Base-by-base conservation (phyloP, 179 eudicot genomes). In the Carnegiea gigantea region DNA sequence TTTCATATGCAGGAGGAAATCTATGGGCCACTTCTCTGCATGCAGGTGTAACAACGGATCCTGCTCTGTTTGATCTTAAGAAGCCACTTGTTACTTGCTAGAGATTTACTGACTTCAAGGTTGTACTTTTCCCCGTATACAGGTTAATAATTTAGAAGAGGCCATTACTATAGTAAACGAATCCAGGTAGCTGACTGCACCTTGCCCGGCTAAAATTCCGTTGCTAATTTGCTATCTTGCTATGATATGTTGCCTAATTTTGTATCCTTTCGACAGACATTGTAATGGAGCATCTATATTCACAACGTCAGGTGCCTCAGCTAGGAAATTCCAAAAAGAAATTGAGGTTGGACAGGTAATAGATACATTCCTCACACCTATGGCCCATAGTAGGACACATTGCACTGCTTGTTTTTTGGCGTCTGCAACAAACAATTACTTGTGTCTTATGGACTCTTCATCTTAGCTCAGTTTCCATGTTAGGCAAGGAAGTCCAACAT, bases 281-380 rank as follows among this genome's bases (percentile, higher is more conserved):
- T 91, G 92, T 24, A 94, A 90, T 81, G 99, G 98, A 78, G 99
- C 94, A 33, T 86, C 94, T 78, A 94, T 95, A 80, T 95, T 89
- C 79, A 94, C 98, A 38, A 77, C 90, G 73, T 92, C 97, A 46
- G 99, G 98, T 78, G 89, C 85, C 60, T 91, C 91, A 82, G 97
- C 99, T 36, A 90, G 91, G 83, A 91, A 92, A 76, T 95, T 95
- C 76, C 94, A 92, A 86, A 88, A 84, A 36, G 93, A 91, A 59
- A 89, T 95, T 11, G 97, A 94, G 81, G 91, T 92, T 78, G 97
- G 95, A 75, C 98, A 94, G 98, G 99, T 92, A 91, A 72, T 46
- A 67, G 38, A 15, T 21, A 14, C 21, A 4, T 13, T 65, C 20
- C 28, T 18, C 26, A 57, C 15, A 9, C 18, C n/a, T 57, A 18